phyloP scores from a whole-genome alignment of 179 eudicot genomes.

The Gypsophila paniculata region DNA sequence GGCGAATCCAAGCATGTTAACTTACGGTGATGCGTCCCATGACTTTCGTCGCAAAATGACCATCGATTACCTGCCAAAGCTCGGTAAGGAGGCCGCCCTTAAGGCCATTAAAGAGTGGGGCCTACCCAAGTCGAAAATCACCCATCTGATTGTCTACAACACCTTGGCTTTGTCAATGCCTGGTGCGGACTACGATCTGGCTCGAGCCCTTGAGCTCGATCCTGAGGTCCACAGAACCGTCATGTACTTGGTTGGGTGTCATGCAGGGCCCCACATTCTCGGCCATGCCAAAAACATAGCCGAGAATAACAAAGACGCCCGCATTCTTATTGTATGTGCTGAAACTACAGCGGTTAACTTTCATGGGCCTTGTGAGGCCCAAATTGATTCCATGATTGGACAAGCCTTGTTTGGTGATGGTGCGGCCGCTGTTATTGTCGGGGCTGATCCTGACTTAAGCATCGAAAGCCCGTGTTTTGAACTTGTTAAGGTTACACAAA shows the following conservation, averaged over 20 bases:
- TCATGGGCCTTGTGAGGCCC: constrained; percentile 23
- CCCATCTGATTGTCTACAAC: constrained; percentile 21
- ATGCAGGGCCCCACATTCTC: constrained; percentile 28
- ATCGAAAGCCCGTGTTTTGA: too few species aligned
- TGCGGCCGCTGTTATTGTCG: too few species aligned
- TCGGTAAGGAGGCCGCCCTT: constrained; percentile 14
- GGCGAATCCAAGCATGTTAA: constrained; percentile 20
- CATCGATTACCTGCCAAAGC: constrained; percentile 10
- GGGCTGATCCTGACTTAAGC: too few species aligned
- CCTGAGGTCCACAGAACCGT: constrained; percentile 18
- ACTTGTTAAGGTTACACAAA: too few species aligned
- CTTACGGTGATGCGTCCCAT: constrained; percentile 11
- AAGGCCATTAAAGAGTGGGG: too few species aligned
- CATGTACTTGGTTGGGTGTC: constrained; percentile 28
- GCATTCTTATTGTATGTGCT: constrained; percentile 16
- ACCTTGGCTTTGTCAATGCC: constrained; percentile 25
- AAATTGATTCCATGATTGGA: too few species aligned
- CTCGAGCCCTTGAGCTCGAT: constrained; percentile 19
- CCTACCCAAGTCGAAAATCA: constrained; percentile 12
- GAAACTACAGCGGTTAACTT: constrained; percentile 19
- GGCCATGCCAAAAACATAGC: constrained; percentile 23
- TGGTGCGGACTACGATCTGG: constrained; percentile 21
- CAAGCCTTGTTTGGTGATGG: too few species aligned
- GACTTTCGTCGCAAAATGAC: constrained; percentile 18
- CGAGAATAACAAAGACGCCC: constrained; percentile 15